A percentile compares a stretch with the other conserved stretches of the same genome.
These are phyloP conservation scores for Heliosperma pusillum DNA, from an alignment of 148 eudicot genomes.

Conservation along the genomic window DNA sequence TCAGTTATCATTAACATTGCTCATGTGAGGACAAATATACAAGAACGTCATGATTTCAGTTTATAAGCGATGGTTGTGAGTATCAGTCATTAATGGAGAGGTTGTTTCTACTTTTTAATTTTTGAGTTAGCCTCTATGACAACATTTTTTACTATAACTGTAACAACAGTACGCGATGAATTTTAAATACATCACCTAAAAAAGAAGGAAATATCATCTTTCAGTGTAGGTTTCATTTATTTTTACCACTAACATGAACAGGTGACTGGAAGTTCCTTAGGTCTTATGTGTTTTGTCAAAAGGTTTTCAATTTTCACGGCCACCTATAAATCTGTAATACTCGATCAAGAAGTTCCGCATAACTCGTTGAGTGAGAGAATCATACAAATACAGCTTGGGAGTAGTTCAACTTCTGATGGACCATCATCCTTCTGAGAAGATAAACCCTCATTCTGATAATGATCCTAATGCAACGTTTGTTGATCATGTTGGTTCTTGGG, in stretches of 20 bases:
- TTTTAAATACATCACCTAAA: slow-evolving; percentile 1
- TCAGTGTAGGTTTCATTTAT: neutral
- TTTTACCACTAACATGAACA: neutral
- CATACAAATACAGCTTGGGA: neutral
- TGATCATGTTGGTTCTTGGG: slow-evolving; percentile 21
- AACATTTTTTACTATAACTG: neutral
- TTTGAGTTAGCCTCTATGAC: neutral
- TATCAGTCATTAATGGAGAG: neutral
- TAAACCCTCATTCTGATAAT: slow-evolving; percentile 19
- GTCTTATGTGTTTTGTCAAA: neutral
- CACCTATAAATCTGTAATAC: neutral
- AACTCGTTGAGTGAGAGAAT: neutral
- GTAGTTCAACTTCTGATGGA: slow-evolving; percentile 17
- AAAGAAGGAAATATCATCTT: neutral
- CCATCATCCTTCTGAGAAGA: slow-evolving; percentile 16
- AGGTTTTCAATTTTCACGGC: neutral
- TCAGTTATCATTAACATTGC: neutral
- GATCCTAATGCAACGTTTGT: slow-evolving; percentile 16
- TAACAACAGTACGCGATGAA: neutral
- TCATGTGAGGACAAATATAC: neutral
- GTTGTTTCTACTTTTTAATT: neutral
- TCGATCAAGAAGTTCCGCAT: neutral
- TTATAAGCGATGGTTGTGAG: neutral
- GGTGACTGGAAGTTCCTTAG: neutral
- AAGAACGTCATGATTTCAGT: neutral